phyloP scores from a whole-genome alignment of 495 filamentous ascomycete genomes.

The Trichoderma parareesei region DNA sequence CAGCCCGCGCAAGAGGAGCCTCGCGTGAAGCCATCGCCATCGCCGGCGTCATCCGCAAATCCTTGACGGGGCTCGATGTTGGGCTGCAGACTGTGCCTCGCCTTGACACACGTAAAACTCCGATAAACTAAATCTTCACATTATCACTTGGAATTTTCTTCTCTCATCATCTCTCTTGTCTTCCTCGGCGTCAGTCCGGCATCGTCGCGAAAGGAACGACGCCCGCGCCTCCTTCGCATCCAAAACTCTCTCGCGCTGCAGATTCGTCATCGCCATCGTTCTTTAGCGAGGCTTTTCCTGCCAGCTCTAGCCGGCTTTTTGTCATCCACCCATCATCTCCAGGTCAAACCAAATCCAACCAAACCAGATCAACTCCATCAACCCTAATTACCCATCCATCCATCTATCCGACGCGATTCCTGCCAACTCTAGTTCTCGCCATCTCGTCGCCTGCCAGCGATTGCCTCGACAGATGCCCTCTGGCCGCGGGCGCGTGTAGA shows the following conservation, averaged over 20 bases:
- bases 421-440: background rate
- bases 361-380: no score
- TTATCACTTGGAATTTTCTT: no score
- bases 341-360: no score
- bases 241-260: background rate
- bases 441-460: background rate
- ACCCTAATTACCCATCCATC: no score
- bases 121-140: no score
- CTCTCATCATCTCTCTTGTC: background rate
- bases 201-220: background rate
- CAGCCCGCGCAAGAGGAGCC: background rate
- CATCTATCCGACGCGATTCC: background rate
- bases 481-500: background rate
- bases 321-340: background rate
- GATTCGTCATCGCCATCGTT: background rate
- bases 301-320: slow-evolving; percentile 4
- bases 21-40: slow-evolving; percentile 4
- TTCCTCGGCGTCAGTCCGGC: background rate
- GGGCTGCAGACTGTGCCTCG: background rate
- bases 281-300: slow-evolving; percentile 10
- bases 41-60: background rate
- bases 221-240: no score
- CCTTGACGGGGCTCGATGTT: background rate
- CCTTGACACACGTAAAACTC: no score
- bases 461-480: background rate